These are phyloP conservation scores for Amoebophrya sp. DNA, from an alignment of 169 alveolate species.

Conservation along the genomic window DNA sequence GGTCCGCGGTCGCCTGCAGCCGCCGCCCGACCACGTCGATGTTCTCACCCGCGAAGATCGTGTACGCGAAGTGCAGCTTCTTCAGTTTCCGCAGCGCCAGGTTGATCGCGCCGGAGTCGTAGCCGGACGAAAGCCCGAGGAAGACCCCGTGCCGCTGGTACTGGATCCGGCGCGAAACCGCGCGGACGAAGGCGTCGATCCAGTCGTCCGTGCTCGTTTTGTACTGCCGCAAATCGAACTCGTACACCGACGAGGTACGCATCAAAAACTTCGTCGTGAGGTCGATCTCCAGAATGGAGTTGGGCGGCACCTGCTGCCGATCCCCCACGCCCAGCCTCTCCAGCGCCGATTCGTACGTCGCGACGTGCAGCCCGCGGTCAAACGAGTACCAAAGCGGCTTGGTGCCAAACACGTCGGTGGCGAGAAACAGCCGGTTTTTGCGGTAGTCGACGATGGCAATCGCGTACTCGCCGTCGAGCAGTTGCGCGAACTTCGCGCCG, in stretches of 20 bases:
- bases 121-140: conserved; percentile 7
- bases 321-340: conserved; percentile 19
- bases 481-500: not conserved
- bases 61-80: not conserved
- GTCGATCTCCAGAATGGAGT: conserved; percentile 19
- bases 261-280: not conserved
- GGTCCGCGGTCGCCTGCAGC: not conserved
- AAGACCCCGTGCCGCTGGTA: conserved; percentile 6
- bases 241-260: not conserved
- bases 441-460: not conserved
- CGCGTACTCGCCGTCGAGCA: conserved; percentile 10
- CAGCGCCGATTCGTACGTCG: conserved; percentile 24
- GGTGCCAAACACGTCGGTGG: conserved; percentile 1
- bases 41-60: conserved; percentile 3
- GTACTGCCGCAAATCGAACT: conserved; percentile 16
- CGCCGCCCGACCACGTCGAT: not conserved
- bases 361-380: conserved; percentile 20
- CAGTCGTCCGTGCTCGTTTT: not conserved
- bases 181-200: not conserved
- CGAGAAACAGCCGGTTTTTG: not conserved
- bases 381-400: conserved; percentile 3
- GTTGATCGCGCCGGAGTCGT: conserved; percentile 23
- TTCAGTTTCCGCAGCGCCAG: conserved; percentile 2
- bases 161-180: not conserved
- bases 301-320: conserved; percentile 26